Percentiles rank a stretch among this genome's conserved stretches.
These are phyloP conservation scores for Liriodendron chinense DNA, from an alignment of 164 flowering plant genomes.

Conservation along the genomic window DNA sequence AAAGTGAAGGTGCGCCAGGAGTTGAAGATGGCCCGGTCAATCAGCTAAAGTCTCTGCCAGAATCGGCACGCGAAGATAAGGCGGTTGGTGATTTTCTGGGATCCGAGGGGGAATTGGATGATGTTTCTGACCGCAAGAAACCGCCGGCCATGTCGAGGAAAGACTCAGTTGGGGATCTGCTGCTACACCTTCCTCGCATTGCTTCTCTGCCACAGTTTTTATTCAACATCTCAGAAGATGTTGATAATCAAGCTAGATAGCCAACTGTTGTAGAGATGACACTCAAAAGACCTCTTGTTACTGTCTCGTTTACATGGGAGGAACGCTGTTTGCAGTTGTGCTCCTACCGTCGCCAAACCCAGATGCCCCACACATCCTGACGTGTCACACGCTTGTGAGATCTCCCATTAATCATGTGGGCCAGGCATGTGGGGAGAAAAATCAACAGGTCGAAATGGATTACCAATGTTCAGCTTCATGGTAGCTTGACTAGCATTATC, in stretches of 20 bases:
- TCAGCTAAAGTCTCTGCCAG: conserved; percentile 1
- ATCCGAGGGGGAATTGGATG: conserved; percentile 3
- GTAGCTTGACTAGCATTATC: too few species aligned
- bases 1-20: conserved; percentile 19
- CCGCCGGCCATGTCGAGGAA: conserved; percentile 57
- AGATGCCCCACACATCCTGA: too few species aligned
- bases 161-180: conserved; percentile 76
- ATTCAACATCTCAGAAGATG: conserved; percentile 69
- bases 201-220: conserved; percentile 82
- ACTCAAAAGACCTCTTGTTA: too few species aligned
- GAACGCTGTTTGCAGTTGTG: too few species aligned
- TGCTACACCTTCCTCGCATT: conserved; percentile 82
- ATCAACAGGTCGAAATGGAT: too few species aligned
- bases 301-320: too few species aligned
- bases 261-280: too few species aligned
- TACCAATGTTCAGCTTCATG: too few species aligned
- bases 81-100: conserved; percentile 12
- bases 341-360: too few species aligned
- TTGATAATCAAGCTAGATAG: conserved; percentile 43
- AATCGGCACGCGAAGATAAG: neutral
- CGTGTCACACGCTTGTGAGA: too few species aligned
- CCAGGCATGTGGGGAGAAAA: too few species aligned
- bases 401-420: too few species aligned
- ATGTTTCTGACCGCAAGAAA: conserved; percentile 32
- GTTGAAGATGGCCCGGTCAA: conserved; percentile 13